Base-by-base conservation (phyloP, 768 basidiomycete species). In the Russula olivacea region DNA sequence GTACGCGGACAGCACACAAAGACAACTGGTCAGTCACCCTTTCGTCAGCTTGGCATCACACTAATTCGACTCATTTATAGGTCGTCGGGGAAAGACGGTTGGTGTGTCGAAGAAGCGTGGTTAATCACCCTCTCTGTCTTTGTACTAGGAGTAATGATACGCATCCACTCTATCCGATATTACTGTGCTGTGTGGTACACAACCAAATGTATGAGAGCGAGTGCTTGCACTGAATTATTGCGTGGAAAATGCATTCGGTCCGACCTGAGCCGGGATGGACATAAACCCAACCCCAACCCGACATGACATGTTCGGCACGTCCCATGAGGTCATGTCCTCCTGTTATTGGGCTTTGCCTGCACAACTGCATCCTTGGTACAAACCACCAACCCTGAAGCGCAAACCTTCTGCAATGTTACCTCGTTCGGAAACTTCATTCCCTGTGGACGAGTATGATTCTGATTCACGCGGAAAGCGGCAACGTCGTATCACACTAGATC, bases 1-100 rank as follows among this genome's bases (percentile, higher is more conserved):
- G 97, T 98, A 59, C 82, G 97, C 70, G 97, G 97, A 71, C 97
- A 99, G 74, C 97, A 98, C 84, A 99, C 97, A 69, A 98, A 98
- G 83, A 98, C 96, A 58, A 98, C 96, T 58, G 94, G 93, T 87
- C 70, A 63, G 85, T 48, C 32, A n/a, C 51, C 32, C 15, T 54
- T 43, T 1, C 9, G 30, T 59, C 17, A 9, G 6, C 23, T 10
- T 4, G 15, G 36, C n/a, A 10, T 15, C 23, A n/a, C 48, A 17
- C 40, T 59, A 8, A 63, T 36, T 19, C 4, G 5, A 14, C 12
- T 17, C 23, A 41, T 47, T 63, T 61, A 61, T 69, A 93, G 92
- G 92, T 75, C 92, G 92, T 78, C 91, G 91, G 67, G 93, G 93
- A 66, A 95, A 95, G 83, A 94, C 93, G 63, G 93, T 93, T 69